phyloP scores from a whole-genome alignment of 1,284 basidiomycete genomes.

The Athelia sp. region DNA sequence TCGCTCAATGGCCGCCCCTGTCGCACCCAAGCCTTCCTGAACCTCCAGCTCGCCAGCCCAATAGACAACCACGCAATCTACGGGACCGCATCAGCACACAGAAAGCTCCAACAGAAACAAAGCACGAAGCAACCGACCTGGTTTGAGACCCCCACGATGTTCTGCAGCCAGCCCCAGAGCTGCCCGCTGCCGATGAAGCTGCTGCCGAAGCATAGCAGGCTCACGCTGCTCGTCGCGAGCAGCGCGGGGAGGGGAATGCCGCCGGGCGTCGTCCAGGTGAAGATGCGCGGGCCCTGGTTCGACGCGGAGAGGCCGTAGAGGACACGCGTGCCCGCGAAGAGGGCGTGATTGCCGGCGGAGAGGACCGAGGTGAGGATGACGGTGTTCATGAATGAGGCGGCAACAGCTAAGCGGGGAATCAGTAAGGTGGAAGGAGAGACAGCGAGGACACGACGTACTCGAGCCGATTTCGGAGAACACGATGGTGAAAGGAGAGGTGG shows the following conservation, averaged over 20 bases:
- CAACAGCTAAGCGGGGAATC: constrained; percentile 36
- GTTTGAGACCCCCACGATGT: constrained; percentile 77
- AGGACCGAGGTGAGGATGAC: constrained; percentile 75
- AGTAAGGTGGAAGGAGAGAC: too few species aligned
- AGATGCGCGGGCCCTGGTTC: constrained; percentile 59
- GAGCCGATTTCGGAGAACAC: constrained; percentile 70
- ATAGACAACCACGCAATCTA: constrained; percentile 81
- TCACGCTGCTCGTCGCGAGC: constrained; percentile 64
- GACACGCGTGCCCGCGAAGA: constrained; percentile 75
- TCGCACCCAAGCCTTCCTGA: constrained; percentile 64
- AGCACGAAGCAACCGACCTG: constrained; percentile 41
- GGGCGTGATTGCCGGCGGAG: constrained; percentile 75
- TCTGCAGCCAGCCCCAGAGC: constrained; percentile 77
- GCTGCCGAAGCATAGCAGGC: constrained; percentile 65
- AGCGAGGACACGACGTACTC: constrained; percentile 37
- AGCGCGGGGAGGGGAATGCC: constrained; percentile 67
- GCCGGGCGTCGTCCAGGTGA: constrained; percentile 52
- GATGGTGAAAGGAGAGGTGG: constrained; percentile 77
- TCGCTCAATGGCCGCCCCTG: constrained; percentile 65
- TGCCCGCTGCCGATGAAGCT: constrained; percentile 68
- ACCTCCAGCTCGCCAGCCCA: constrained; percentile 74
- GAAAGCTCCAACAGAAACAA: background rate
- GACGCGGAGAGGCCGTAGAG: constrained; percentile 63
- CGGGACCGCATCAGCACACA: background rate
- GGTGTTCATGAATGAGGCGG: constrained; percentile 77